Conservation (phyloP, 805 yeast species). For the Kazachstania martiniae region DNA sequence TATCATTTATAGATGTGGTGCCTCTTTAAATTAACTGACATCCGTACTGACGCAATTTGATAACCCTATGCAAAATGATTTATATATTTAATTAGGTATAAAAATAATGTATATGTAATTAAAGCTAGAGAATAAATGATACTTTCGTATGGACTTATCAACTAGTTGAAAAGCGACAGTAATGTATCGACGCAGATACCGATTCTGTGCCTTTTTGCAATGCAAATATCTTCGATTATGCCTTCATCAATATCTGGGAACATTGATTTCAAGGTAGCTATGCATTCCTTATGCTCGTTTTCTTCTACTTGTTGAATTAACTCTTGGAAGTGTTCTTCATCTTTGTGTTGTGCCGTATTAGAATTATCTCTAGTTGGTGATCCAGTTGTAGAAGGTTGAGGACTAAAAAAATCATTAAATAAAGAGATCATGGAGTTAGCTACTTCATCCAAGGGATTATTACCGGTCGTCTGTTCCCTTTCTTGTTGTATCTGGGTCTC, state of each 20-base stretch:
- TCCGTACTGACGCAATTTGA: too few species aligned
- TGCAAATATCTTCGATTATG: constrained; percentile 58
- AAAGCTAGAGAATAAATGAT: too few species aligned
- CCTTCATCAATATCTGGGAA: constrained; percentile 66
- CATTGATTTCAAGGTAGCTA: constrained; percentile 47
- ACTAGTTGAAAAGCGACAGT: constrained; percentile 17
- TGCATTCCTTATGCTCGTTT: constrained; percentile 37
- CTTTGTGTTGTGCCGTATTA: constrained; percentile 1
- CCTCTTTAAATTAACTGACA: too few species aligned
- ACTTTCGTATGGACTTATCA: too few species aligned
- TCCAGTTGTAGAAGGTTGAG: not conserved
- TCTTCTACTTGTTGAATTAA: constrained; percentile 28
- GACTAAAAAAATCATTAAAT: constrained; percentile 15
- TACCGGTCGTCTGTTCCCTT: not conserved
- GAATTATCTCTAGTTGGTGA: not conserved
- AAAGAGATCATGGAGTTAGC: constrained; percentile 14
- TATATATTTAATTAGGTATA: too few species aligned
- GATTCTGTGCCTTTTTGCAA: constrained; percentile 51
- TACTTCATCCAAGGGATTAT: constrained; percentile 18
- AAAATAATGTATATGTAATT: too few species aligned
- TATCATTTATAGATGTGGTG: too few species aligned
- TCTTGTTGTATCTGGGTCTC: not conserved
- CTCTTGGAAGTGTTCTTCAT: constrained; percentile 17
- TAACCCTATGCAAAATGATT: too few species aligned
- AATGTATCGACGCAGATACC: constrained; percentile 62